A percentile compares a stretch with the other conserved stretches of the same genome.
Evolutionary conservation across 176 grass and related monocot genomes (phyloP).

Genomic region (Zea luxurians): DNA sequence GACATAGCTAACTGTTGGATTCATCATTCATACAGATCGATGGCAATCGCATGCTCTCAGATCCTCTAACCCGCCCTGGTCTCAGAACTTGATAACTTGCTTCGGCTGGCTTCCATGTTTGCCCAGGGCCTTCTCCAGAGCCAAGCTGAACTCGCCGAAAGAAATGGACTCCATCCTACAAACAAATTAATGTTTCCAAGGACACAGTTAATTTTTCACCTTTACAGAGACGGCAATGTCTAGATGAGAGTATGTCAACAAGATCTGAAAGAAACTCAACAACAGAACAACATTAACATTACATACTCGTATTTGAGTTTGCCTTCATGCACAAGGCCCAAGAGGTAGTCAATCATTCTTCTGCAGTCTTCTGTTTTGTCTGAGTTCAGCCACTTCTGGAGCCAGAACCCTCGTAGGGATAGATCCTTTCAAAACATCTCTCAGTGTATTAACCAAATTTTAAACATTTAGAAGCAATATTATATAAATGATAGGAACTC

Average conservation of each 20-base stretch:
- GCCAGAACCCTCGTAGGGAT: constrained; percentile 76
- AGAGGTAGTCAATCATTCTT: constrained; percentile 64
- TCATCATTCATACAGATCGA: not conserved
- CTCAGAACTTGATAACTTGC: constrained; percentile 81
- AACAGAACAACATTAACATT: not conserved
- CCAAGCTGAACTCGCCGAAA: constrained; percentile 62
- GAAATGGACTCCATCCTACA: constrained; percentile 75
- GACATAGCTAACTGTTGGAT: not conserved
- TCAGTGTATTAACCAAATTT: not conserved
- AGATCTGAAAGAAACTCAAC: not conserved
- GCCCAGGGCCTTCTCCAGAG: constrained; percentile 74
- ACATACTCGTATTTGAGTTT: constrained; percentile 84
- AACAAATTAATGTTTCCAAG: constrained; percentile 9
- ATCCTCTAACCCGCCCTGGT: not conserved
- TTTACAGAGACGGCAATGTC: not conserved
- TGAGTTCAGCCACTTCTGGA: constrained; percentile 79
- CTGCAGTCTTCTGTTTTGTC: constrained; percentile 72
- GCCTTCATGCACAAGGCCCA: constrained; percentile 60
- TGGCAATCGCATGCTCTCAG: not conserved
- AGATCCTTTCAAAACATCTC: constrained; percentile 57
- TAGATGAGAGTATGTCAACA: not conserved
- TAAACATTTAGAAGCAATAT: not conserved
- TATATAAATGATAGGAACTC: not conserved
- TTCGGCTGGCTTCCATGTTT: constrained; percentile 79
- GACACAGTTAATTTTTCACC: not conserved